These are phyloP conservation scores for Kluyveromyces sp. DNA, from an alignment of 1,139 yeast species.

Conservation along the genomic window DNA sequence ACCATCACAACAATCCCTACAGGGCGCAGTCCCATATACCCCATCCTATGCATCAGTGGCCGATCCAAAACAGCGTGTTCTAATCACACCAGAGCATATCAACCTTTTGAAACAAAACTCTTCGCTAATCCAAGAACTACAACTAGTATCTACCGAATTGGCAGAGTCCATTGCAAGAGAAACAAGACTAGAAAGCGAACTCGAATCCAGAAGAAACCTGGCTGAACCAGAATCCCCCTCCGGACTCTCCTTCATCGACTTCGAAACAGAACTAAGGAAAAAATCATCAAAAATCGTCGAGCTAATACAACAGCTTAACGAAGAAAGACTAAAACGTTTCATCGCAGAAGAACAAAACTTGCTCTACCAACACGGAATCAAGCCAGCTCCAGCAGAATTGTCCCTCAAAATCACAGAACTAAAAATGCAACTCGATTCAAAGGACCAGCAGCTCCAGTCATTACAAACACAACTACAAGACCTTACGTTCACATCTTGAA, in stretches of 20 bases:
- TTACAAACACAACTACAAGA: not conserved
- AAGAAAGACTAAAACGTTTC: slow-evolving; percentile 57
- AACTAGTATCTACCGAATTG: slow-evolving; percentile 59
- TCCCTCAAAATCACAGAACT: slow-evolving; percentile 51
- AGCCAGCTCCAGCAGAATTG: slow-evolving; percentile 47
- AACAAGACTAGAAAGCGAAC: slow-evolving; percentile 43
- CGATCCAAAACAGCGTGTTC: slow-evolving; percentile 19
- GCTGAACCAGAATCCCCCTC: slow-evolving; percentile 6
- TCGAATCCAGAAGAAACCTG: slow-evolving; percentile 17
- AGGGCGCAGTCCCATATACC: slow-evolving; percentile 11
- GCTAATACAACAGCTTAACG: slow-evolving; percentile 50
- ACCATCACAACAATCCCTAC: not conserved
- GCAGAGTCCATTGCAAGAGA: slow-evolving; percentile 68
- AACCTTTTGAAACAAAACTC: slow-evolving; percentile 54
- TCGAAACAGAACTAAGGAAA: slow-evolving; percentile 33
- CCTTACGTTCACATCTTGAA: not conserved
- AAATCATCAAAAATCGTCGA: slow-evolving; percentile 44
- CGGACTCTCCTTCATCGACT: slow-evolving; percentile 13
- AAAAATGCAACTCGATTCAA: slow-evolving; percentile 34
- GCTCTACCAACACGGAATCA: slow-evolving; percentile 45
- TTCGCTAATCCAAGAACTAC: slow-evolving; percentile 53
- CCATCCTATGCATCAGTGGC: slow-evolving; percentile 13
- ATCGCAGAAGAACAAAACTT: slow-evolving; percentile 65
- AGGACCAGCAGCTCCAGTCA: not conserved
- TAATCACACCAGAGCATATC: slow-evolving; percentile 51